Evolutionary conservation across 805 yeast genomes (phyloP).

Genomic region (Candida nonsorbophila): DNA sequence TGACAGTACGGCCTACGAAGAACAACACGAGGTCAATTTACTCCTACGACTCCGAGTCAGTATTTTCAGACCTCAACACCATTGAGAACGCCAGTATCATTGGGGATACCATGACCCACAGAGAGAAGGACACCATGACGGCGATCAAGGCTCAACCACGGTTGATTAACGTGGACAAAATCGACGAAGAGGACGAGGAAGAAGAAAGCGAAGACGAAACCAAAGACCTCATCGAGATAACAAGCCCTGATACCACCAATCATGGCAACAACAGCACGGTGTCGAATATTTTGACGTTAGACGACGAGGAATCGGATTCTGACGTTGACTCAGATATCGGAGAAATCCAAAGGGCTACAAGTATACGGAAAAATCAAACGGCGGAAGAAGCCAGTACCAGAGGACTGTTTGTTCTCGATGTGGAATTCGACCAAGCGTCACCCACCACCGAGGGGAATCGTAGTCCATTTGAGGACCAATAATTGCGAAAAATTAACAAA

Average conservation of each 20-base stretch:
- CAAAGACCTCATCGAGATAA: slow-evolving; percentile 1
- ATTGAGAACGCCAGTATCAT: slow-evolving; percentile 44
- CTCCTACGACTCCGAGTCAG: slow-evolving; percentile 37
- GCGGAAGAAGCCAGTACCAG: slow-evolving; percentile 4
- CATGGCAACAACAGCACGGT: slow-evolving; percentile 8
- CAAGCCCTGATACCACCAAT: slow-evolving; percentile 4
- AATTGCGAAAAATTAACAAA: background rate
- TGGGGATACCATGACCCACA: slow-evolving; percentile 30
- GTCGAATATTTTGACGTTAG: slow-evolving; percentile 7
- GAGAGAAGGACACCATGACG: slow-evolving; percentile 50
- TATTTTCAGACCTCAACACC: slow-evolving; percentile 39
- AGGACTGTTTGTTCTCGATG: slow-evolving; percentile 29
- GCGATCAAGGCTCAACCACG: slow-evolving; percentile 75
- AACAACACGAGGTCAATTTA: slow-evolving; percentile 40
- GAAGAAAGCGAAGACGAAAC: slow-evolving; percentile 18
- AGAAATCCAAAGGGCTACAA: slow-evolving; percentile 38
- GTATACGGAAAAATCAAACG: slow-evolving; percentile 16
- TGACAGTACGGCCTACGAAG: slow-evolving; percentile 54
- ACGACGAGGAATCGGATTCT: slow-evolving; percentile 22
- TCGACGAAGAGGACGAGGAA: slow-evolving; percentile 40
- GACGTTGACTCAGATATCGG: slow-evolving; percentile 45
- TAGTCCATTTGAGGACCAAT: slow-evolving; percentile 26
- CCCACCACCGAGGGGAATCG: slow-evolving; percentile 12
- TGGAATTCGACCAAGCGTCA: slow-evolving; percentile 19
- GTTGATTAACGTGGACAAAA: slow-evolving; percentile 52